These are phyloP conservation scores for Solanum ossicruentum DNA, from an alignment of 257 asterid genomes.

Conservation along the genomic window DNA sequence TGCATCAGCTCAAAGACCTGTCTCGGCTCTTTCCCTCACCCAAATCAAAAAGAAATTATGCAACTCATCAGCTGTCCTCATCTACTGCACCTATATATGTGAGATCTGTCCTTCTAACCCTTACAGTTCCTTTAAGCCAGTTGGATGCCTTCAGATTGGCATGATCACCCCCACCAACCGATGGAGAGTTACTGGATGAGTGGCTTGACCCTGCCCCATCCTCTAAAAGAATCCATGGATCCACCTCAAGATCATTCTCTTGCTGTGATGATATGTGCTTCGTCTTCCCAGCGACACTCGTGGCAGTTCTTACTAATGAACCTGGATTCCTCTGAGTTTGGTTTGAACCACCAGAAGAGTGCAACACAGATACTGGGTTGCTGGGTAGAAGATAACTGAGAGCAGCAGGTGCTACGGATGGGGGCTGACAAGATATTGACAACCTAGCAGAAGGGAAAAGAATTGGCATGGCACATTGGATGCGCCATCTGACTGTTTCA, in stretches of 20 bases:
- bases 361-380: slow-evolving; percentile 32
- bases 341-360: slow-evolving; percentile 23
- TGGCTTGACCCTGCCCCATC: slow-evolving; percentile 80
- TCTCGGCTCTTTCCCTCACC: slow-evolving; percentile 1
- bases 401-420: slow-evolving; percentile 51
- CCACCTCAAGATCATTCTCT: slow-evolving; percentile 49
- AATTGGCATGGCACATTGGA: slow-evolving; percentile 85
- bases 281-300: slow-evolving; percentile 33
- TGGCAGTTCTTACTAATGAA: slow-evolving; percentile 37
- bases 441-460: slow-evolving; percentile 41
- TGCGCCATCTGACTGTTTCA: slow-evolving; percentile 66
- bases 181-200: slow-evolving; percentile 38
- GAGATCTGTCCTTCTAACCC: slow-evolving; percentile 80
- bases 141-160: slow-evolving; percentile 60
- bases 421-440: slow-evolving; percentile 64
- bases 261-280: slow-evolving; percentile 27
- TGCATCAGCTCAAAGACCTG: slow-evolving; percentile 3
- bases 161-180: slow-evolving; percentile 37
- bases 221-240: slow-evolving; percentile 84
- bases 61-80: slow-evolving; percentile 63
- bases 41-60: slow-evolving; percentile 5
- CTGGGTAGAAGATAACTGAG: slow-evolving; percentile 62
- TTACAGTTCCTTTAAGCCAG: slow-evolving; percentile 71
- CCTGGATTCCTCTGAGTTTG: slow-evolving; percentile 35
- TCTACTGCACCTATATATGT: slow-evolving; percentile 77